A percentile compares a stretch with the other conserved stretches of the same genome.
phyloP scores from a whole-genome alignment of 805 yeast species.

The Lipomyces mesembrius region DNA sequence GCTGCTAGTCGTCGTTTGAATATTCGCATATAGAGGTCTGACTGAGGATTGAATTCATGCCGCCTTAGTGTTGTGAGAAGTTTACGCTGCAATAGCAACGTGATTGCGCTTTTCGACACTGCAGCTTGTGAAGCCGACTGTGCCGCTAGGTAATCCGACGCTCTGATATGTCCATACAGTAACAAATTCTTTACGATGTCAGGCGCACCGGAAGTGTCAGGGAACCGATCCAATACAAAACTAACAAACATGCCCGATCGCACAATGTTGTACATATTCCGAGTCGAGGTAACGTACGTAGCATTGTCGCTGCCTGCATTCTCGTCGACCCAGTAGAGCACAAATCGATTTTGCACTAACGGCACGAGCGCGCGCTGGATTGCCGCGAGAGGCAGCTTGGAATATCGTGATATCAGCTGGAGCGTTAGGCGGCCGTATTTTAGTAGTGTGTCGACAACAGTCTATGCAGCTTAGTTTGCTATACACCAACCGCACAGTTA shows the following conservation, averaged over 20 bases:
- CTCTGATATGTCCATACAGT: conserved; percentile 68
- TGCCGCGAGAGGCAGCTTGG: conserved; percentile 54
- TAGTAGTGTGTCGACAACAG: conserved; percentile 62
- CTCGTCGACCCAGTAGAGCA: conserved; percentile 63
- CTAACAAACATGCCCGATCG: conserved; percentile 78
- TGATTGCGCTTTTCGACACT: conserved; percentile 50
- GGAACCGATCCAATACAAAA: conserved; percentile 52
- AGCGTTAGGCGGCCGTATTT: conserved; percentile 70
- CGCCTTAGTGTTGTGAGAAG: conserved; percentile 56
- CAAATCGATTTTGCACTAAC: conserved; percentile 77
- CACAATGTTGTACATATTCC: conserved; percentile 62
- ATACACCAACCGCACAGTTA: not conserved
- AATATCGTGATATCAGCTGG: conserved; percentile 55
- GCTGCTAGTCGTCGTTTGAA: conserved; percentile 29
- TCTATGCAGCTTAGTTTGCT: conserved; percentile 1
- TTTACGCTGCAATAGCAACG: conserved; percentile 54
- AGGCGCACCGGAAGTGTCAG: conserved; percentile 52
- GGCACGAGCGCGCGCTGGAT: conserved; percentile 74
- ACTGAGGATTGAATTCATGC: conserved; percentile 46
- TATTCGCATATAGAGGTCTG: conserved; percentile 40
- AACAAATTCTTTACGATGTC: conserved; percentile 70
- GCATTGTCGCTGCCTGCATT: conserved; percentile 26
- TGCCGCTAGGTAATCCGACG: conserved; percentile 54
- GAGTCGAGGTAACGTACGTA: conserved; percentile 52
- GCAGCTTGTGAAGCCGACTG: conserved; percentile 41